These are phyloP conservation scores for Pleurotus sapidus DNA, from an alignment of 768 basidiomycete species.

Conservation along the genomic window DNA sequence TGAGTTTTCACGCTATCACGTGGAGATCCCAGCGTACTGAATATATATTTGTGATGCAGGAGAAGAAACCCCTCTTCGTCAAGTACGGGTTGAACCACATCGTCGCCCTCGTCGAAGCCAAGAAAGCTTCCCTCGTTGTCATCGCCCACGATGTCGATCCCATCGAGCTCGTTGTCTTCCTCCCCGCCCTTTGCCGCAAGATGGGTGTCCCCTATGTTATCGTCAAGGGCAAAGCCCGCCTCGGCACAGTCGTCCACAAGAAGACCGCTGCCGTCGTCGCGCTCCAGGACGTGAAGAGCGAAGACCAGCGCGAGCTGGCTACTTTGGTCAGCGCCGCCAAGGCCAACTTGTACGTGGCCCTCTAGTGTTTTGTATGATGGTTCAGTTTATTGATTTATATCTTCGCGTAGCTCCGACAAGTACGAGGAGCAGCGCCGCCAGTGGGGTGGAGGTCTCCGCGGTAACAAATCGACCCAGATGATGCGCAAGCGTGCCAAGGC, in stretches of 20 bases:
- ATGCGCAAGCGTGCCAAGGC: conserved; percentile 94
- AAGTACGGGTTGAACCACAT: conserved; percentile 98
- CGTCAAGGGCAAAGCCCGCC: conserved; percentile 97
- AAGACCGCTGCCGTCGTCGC: conserved; percentile 93
- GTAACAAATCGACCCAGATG: conserved; percentile 93
- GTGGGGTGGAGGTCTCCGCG: conserved; percentile 97
- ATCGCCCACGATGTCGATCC: conserved; percentile 99
- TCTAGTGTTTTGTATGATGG: background rate
- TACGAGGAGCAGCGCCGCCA: conserved; percentile 88
- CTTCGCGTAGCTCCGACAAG: conserved; percentile 73
- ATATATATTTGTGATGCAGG: conserved; percentile 32
- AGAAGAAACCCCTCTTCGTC: conserved; percentile 94
- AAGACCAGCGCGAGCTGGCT: conserved; percentile 91
- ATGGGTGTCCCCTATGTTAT: conserved; percentile 99
- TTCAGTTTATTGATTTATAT: conserved; percentile 4
- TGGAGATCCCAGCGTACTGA: background rate
- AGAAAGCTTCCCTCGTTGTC: conserved; percentile 95
- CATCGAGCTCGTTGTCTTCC: conserved; percentile 97
- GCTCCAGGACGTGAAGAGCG: conserved; percentile 91
- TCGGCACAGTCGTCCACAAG: conserved; percentile 98
- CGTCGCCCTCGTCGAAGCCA: conserved; percentile 93
- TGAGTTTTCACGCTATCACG: conserved; percentile 29
- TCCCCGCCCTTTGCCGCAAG: conserved; percentile 97
- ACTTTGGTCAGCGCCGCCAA: conserved; percentile 92
- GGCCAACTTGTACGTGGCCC: conserved; percentile 85